Evolutionary conservation across 371 early-diverging fungal species (phyloP).

Genomic region (Blastocladiella emersonii): DNA sequence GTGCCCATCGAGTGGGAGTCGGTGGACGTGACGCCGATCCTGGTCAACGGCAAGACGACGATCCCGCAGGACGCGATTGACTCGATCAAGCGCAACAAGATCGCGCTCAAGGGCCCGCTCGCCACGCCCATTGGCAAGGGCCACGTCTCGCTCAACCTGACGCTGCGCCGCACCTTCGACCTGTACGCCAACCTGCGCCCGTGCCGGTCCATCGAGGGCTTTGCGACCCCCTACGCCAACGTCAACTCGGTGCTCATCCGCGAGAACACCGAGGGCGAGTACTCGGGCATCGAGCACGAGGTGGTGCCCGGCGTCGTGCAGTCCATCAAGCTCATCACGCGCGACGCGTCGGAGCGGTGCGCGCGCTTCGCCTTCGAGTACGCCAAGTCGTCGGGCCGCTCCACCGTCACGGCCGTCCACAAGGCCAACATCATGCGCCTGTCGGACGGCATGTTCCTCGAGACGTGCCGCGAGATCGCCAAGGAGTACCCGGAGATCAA

Average conservation of each 20-base stretch:
- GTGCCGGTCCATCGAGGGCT: slow-evolving; percentile 86
- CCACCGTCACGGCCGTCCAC: slow-evolving; percentile 89
- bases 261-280: slow-evolving; percentile 99
- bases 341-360: slow-evolving; percentile 82
- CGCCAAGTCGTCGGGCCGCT: slow-evolving; percentile 75
- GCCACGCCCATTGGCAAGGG: slow-evolving; percentile 97
- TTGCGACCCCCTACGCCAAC: slow-evolving; percentile 87
- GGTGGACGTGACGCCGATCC: slow-evolving; percentile 84
- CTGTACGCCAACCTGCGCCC: slow-evolving; percentile 97
- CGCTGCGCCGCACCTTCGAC: slow-evolving; percentile 89
- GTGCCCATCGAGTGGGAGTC: slow-evolving; percentile 95
- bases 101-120: slow-evolving; percentile 94
- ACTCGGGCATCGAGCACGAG: slow-evolving; percentile 96
- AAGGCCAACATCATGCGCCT: slow-evolving; percentile 82
- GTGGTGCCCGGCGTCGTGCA: slow-evolving; percentile 93
- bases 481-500: slow-evolving; percentile 84
- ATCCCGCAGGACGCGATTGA: slow-evolving; percentile 82
- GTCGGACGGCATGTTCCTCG: slow-evolving; percentile 94
- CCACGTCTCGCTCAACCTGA: slow-evolving; percentile 95
- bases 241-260: slow-evolving; percentile 96
- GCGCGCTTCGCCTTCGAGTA: slow-evolving; percentile 92
- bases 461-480: slow-evolving; percentile 79
- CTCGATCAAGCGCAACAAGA: slow-evolving; percentile 85
- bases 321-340: slow-evolving; percentile 95
- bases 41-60: slow-evolving; percentile 80